These are phyloP conservation scores for Rutidosis leptorrhynchoides DNA, from an alignment of 129 eudicot species.

Conservation along the genomic window DNA sequence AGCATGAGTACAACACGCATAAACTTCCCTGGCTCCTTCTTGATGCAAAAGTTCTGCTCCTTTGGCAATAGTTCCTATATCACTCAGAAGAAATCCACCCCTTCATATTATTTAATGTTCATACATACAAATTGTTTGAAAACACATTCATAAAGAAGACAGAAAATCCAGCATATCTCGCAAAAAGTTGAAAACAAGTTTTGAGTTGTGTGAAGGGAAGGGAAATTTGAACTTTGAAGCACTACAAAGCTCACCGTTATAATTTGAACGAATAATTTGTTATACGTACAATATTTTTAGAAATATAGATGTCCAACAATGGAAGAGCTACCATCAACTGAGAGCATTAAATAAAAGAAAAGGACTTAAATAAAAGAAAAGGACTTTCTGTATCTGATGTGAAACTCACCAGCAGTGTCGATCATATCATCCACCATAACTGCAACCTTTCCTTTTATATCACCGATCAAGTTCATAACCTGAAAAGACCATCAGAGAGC, in stretches of 20 bases:
- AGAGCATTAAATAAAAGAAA: background rate
- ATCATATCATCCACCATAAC: slow-evolving; percentile 99
- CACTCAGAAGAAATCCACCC: background rate
- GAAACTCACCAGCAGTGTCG: slow-evolving; percentile 68
- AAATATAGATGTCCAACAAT: too few species aligned
- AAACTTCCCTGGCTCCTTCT: slow-evolving; percentile 98
- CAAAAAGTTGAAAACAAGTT: too few species aligned
- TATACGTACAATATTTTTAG: too few species aligned
- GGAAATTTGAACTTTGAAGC: too few species aligned
- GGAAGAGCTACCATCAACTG: background rate
- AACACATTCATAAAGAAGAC: too few species aligned
- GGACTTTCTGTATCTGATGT: too few species aligned
- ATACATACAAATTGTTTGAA: too few species aligned
- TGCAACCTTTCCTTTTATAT: slow-evolving; percentile 92
- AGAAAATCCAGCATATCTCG: too few species aligned
- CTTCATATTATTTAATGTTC: too few species aligned
- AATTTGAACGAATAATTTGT: too few species aligned
- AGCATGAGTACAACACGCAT: slow-evolving; percentile 95
- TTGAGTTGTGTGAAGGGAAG: too few species aligned
- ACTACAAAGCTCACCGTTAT: too few species aligned
- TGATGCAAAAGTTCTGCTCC: slow-evolving; percentile 90
- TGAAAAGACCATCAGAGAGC: slow-evolving; percentile 38
- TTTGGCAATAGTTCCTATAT: slow-evolving; percentile 78
- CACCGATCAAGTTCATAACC: slow-evolving; percentile 99
- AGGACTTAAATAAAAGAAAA: background rate